Percentiles rank a stretch among this genome's conserved stretches.
Evolutionary conservation across 345 rosid genomes (phyloP).

Genomic region (Cardamine chenopodiifolia): DNA sequence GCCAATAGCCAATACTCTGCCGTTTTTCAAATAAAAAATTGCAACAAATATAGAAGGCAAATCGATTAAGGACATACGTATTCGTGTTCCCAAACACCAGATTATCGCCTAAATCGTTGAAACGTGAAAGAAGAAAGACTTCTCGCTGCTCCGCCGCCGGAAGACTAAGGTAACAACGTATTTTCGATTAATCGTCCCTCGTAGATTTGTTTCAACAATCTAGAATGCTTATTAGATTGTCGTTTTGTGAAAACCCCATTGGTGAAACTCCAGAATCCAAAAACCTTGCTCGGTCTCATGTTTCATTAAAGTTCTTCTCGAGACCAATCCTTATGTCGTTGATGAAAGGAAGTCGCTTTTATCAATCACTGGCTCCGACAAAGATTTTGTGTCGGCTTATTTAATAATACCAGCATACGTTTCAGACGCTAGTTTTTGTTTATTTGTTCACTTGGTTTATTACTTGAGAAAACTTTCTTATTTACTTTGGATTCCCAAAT

Average conservation of each 20-base stretch:
- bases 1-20: no score
- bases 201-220: not conserved
- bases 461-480: constrained; percentile 16
- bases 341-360: constrained; percentile 19
- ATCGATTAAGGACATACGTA: not conserved
- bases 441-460: not conserved
- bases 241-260: not conserved
- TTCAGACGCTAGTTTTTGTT: no score
- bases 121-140: not conserved
- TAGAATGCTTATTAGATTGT: not conserved
- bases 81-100: constrained; percentile 29
- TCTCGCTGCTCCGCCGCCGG: constrained; percentile 26
- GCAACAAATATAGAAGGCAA: no score
- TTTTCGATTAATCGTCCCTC: not conserved
- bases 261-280: not conserved
- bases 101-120: constrained; percentile 22
- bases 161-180: constrained; percentile 27
- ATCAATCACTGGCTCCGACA: no score
- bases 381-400: no score
- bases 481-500: no score
- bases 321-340: not conserved
- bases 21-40: no score
- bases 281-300: not conserved
- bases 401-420: no score
- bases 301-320: no score